Evolutionary conservation across 257 asterid genomes (phyloP).

Genomic region (Datura wrightii): DNA sequence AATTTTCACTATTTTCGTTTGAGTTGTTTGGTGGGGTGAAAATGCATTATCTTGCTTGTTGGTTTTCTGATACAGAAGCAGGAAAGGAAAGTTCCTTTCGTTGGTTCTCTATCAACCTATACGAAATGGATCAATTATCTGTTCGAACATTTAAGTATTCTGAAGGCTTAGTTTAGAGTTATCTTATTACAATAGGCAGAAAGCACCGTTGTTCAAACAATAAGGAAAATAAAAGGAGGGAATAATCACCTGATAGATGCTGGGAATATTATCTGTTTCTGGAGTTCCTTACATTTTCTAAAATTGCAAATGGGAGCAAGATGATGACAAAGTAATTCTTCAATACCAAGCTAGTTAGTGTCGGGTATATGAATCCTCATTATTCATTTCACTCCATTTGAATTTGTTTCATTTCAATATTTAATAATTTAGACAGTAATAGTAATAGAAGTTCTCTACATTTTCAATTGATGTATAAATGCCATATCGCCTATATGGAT

Average conservation of each 20-base stretch:
- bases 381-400: background rate
- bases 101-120: background rate
- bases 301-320: background rate
- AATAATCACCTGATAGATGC: constrained; percentile 16
- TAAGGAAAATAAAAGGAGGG: background rate
- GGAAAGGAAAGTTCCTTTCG: background rate
- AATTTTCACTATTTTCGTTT: background rate
- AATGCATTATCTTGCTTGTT: constrained; percentile 13
- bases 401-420: background rate
- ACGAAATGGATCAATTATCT: background rate
- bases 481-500: constrained; percentile 6
- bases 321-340: background rate
- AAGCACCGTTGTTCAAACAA: constrained; percentile 4
- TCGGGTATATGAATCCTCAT: background rate
- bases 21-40: constrained; percentile 1
- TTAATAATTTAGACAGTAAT: background rate
- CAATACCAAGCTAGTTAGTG: background rate
- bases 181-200: background rate
- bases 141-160: background rate
- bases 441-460: background rate
- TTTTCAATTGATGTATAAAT: background rate
- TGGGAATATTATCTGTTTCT: background rate
- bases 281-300: constrained; percentile 7
- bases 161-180: constrained; percentile 9
- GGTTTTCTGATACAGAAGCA: constrained; percentile 12